Percentiles rank a stretch among this genome's conserved stretches.
phyloP scores from a whole-genome alignment of 495 filamentous ascomycete genomes.

The Trichoderma gamsii region DNA sequence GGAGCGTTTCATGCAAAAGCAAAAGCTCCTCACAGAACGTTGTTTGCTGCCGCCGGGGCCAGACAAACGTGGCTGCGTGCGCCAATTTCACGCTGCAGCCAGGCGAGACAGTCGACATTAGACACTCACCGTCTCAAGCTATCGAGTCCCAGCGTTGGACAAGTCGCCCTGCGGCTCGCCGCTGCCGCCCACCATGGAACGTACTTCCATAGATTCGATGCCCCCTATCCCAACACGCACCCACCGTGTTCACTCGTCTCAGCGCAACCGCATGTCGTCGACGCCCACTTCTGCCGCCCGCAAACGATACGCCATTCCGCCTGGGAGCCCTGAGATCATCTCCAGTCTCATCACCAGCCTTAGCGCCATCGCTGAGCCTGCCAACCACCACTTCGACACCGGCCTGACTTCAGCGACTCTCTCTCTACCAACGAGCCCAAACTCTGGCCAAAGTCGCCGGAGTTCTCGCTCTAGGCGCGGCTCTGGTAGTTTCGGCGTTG shows the following conservation, averaged over 20 bases:
- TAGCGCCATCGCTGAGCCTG: conserved; percentile 73
- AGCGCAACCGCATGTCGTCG: neutral
- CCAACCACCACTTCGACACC: conserved; percentile 67
- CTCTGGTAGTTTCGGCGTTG: conserved; percentile 63
- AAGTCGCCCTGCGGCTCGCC: conserved; percentile 8
- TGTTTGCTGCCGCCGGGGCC: conserved; percentile 3
- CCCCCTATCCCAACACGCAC: conserved; percentile 11
- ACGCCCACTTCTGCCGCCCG: conserved; percentile 4
- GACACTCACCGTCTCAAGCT: neutral
- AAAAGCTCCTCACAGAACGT: neutral
- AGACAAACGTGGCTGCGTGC: conserved; percentile 9
- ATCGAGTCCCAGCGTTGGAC: neutral
- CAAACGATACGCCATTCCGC: conserved; percentile 42
- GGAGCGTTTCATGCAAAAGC: neutral
- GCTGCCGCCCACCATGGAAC: conserved; percentile 2
- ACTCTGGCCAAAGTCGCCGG: conserved; percentile 34
- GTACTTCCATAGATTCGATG: conserved; percentile 5
- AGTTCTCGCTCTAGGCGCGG: conserved; percentile 37
- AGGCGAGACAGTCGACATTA: neutral
- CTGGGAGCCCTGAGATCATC: conserved; percentile 88
- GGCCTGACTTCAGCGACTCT: conserved; percentile 22
- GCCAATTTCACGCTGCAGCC: conserved; percentile 6
- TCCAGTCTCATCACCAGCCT: conserved; percentile 89
- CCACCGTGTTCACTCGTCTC: conserved; percentile 8
- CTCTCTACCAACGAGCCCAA: conserved; percentile 11